phyloP scores from a whole-genome alignment of 805 yeast genomes.

The Candida tibetensis region DNA sequence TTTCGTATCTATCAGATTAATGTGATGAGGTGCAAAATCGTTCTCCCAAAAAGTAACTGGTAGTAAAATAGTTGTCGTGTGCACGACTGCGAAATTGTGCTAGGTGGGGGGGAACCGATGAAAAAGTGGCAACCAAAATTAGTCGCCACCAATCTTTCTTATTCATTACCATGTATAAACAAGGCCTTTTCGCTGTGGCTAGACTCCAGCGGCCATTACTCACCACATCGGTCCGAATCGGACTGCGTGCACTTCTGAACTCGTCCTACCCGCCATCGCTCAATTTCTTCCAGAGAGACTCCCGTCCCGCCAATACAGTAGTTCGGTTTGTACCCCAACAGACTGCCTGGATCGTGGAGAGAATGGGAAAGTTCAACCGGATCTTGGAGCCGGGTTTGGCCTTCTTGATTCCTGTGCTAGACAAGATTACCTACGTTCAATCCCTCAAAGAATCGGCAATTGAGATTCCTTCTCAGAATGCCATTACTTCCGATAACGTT shows the following conservation, averaged over 20 bases:
- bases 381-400: slow-evolving; percentile 75
- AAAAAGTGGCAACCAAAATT: no score
- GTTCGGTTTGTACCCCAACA: slow-evolving; percentile 84
- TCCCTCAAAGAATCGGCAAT: slow-evolving; percentile 80
- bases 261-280: slow-evolving; percentile 15
- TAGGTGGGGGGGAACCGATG: no score
- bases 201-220: no score
- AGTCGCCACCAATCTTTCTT: no score
- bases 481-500: slow-evolving; percentile 84
- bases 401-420: slow-evolving; percentile 66
- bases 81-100: no score
- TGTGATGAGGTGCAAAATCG: no score
- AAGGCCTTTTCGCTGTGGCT: no score
- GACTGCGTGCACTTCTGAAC: slow-evolving; percentile 3
- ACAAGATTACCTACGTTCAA: slow-evolving; percentile 77
- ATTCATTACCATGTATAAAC: no score
- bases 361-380: slow-evolving; percentile 81
- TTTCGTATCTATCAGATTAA: slow-evolving; percentile 1
- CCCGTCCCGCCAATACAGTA: slow-evolving; percentile 72
- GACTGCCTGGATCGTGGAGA: slow-evolving; percentile 85
- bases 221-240: no score
- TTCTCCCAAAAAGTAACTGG: background rate
- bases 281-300: slow-evolving; percentile 59
- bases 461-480: slow-evolving; percentile 79
- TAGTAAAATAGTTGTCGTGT: no score